Base-by-base conservation (phyloP, 805 yeast genomes). In the Yamadazyma olivae region DNA sequence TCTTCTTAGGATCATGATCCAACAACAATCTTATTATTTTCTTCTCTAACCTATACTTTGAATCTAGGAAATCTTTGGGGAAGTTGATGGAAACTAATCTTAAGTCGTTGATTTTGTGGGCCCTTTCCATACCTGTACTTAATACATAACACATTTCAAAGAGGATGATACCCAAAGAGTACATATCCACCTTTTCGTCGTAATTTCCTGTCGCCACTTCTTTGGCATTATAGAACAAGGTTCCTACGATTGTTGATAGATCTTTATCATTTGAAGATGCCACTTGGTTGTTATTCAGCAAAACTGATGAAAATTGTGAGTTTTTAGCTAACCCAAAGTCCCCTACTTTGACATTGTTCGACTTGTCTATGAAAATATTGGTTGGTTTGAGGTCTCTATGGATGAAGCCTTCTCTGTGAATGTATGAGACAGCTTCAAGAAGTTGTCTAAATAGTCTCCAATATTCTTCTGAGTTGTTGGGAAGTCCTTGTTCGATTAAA, bases 241-340 rank as follows among this genome's bases (percentile, higher is more conserved):
- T 93, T 4, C 99, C 99, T 17, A 93, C 88, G 19, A 89, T 90
- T 0, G 96, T 83, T 0, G 98, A 90, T 40, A 91, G 61, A 46
- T 91, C 95, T 25, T 83, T 95, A 17, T 60, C 60, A 9, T 37
- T 46, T 3, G 46, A 15, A 1, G 64, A 42, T 1, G 62, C 43
- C n/a, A 65, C 66, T 39, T 67, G 72, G 38, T 66, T 67, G 38
- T 64, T 62, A 19, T 49, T 54, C 58, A 56, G 60, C 15, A 66
- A 49, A 7, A 59, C 61, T 3, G 64, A 49, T 2, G 64, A 52
- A 33, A 64, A 64, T 21, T 85, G 93, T 1, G 86, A 89, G 53
- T 82, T 90, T 46, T 90, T 89, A 0, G 99, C 99, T 39, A 93
- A 72, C 0, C 99, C 99, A 61, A 93, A 93, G 56, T 93, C 99